phyloP scores from a whole-genome alignment of 192 early-diverging fungal genomes.

The Fimicolochytrium jonesii region DNA sequence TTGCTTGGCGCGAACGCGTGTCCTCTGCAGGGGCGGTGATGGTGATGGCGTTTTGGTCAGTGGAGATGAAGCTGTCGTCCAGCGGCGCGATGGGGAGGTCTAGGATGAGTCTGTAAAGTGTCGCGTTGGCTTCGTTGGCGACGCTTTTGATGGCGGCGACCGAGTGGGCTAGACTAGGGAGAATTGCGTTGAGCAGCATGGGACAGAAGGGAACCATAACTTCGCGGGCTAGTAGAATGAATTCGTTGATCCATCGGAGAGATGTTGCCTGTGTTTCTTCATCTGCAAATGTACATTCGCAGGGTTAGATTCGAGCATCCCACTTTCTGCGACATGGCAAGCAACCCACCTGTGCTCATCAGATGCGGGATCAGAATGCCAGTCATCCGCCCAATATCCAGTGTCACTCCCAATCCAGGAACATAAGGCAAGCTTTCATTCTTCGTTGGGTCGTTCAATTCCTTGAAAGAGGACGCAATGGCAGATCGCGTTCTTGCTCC shows the following conservation, averaged over 20 bases:
- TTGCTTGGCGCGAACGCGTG: too few species aligned
- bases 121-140: slow-evolving; percentile 79
- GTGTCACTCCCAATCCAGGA: slow-evolving; percentile 68
- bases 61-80: too few species aligned
- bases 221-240: slow-evolving; percentile 75
- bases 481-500: too few species aligned
- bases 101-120: slow-evolving; percentile 70
- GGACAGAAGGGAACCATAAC: slow-evolving; percentile 83
- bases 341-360: slow-evolving; percentile 45
- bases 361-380: slow-evolving; percentile 82
- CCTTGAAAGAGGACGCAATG: too few species aligned
- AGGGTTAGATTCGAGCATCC: too few species aligned
- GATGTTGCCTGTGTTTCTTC: slow-evolving; percentile 92
- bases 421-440: slow-evolving; percentile 50
- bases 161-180: slow-evolving; percentile 83
- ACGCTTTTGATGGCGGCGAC: slow-evolving; percentile 45
- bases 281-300: slow-evolving; percentile 34
- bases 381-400: slow-evolving; percentile 83
- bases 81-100: slow-evolving; percentile 37
- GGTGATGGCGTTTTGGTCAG: too few species aligned
- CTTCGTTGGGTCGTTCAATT: neutral
- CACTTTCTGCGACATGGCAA: too few species aligned
- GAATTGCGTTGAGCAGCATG: slow-evolving; percentile 70
- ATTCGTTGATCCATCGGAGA: slow-evolving; percentile 87
- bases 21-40: too few species aligned